Percentiles rank a stretch among this genome's conserved stretches.
These are phyloP conservation scores for Myxozyma udenii DNA, from an alignment of 805 yeast species.

Conservation along the genomic window DNA sequence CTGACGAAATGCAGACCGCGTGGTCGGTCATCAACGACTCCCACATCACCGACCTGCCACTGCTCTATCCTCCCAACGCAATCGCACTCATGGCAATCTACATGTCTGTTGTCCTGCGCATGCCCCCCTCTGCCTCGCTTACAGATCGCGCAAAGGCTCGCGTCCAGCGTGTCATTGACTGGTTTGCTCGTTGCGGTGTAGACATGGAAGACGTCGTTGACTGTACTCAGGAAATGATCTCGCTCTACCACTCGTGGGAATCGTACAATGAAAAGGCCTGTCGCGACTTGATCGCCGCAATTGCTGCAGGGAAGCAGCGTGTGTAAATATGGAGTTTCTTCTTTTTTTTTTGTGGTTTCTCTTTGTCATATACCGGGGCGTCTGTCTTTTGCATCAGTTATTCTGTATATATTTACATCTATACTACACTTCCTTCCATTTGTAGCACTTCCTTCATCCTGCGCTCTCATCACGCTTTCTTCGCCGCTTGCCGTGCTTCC, in stretches of 20 bases:
- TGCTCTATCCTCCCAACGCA: conserved; percentile 84
- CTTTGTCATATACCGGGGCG: not conserved
- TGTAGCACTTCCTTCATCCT: no score
- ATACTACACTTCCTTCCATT: no score
- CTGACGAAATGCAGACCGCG: conserved; percentile 67
- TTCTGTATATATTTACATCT: not conserved
- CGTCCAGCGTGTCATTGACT: conserved; percentile 57
- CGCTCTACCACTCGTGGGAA: conserved; percentile 83
- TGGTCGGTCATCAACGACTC: conserved; percentile 92
- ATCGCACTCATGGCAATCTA: conserved; percentile 81
- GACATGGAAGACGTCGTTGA: conserved; percentile 75
- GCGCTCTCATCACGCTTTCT: conserved; percentile 1
- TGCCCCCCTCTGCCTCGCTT: conserved; percentile 36
- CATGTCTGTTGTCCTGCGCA: conserved; percentile 59
- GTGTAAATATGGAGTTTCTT: not conserved
- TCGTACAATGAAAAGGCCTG: conserved; percentile 68
- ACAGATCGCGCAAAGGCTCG: conserved; percentile 37
- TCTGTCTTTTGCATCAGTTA: not conserved
- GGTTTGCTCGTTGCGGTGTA: conserved; percentile 71
- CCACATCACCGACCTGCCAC: conserved; percentile 79
- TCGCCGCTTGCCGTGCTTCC: conserved; percentile 17
- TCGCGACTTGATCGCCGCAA: conserved; percentile 17
- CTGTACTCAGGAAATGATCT: conserved; percentile 78
- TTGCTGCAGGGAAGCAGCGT: conserved; percentile 7
- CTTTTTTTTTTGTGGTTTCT: not conserved